Percentiles rank a stretch among this genome's conserved stretches.
These are phyloP conservation scores for Suillus ampliporus DNA, from an alignment of 768 basidiomycete species.

Conservation along the genomic window DNA sequence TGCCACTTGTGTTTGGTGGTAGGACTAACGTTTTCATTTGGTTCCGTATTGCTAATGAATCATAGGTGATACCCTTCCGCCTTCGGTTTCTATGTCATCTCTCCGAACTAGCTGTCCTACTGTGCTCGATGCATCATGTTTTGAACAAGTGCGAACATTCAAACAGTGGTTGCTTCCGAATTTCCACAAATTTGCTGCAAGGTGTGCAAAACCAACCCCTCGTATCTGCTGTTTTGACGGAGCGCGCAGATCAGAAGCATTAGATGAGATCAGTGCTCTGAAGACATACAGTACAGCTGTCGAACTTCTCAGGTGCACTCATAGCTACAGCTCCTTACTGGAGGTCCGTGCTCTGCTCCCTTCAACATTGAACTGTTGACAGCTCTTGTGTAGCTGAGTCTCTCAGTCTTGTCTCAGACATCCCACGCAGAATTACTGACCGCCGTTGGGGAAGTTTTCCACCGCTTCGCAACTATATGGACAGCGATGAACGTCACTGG, in stretches of 20 bases:
- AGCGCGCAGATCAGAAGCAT: constrained; percentile 32
- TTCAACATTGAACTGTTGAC: constrained; percentile 6
- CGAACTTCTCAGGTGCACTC: constrained; percentile 63
- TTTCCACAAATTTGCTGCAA: constrained; percentile 56
- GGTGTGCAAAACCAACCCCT: constrained; percentile 38
- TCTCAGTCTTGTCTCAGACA: constrained; percentile 59
- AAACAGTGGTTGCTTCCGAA: constrained; percentile 78
- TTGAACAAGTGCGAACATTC: constrained; percentile 75
- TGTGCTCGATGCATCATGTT: constrained; percentile 63
- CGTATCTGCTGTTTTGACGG: neutral
- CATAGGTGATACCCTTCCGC: constrained; percentile 38
- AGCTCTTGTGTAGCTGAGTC: constrained; percentile 49
- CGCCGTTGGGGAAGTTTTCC: constrained; percentile 73
- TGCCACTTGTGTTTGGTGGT: constrained; percentile 77
- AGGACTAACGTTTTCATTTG: neutral
- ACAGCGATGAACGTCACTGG: constrained; percentile 71
- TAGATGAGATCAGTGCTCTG: constrained; percentile 45
- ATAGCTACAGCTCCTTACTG: constrained; percentile 70
- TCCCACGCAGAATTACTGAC: constrained; percentile 57
- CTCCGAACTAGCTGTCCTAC: constrained; percentile 50
- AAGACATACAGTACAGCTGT: constrained; percentile 61
- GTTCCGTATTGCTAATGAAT: constrained; percentile 11
- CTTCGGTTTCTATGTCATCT: constrained; percentile 42
- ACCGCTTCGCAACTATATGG: constrained; percentile 76
- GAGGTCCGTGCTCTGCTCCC: constrained; percentile 53